Percentiles rank a stretch among this genome's conserved stretches.
Evolutionary conservation across 495 filamentous ascomycete genomes (phyloP).

Genomic region (Podospora pseudocomata): DNA sequence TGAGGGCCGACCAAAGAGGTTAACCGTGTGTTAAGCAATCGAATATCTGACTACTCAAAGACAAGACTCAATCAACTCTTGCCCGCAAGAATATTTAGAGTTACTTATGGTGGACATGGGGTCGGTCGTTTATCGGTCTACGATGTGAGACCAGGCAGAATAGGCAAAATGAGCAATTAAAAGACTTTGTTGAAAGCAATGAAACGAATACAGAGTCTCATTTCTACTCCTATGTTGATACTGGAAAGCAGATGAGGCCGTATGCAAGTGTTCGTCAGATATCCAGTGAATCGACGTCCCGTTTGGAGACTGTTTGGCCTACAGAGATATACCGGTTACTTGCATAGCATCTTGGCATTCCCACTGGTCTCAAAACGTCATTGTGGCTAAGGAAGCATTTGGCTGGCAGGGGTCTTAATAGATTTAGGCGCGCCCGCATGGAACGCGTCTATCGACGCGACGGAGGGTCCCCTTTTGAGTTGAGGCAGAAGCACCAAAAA

Average conservation of each 20-base stretch:
- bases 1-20: no score
- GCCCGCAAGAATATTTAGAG: no score
- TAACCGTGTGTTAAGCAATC: no score
- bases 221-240: neutral
- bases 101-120: no score
- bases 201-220: no score
- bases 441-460: constrained; percentile 8
- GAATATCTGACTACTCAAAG: no score
- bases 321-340: neutral
- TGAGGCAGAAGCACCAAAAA: neutral
- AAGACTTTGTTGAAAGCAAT: no score
- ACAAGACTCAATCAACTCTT: no score
- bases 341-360: neutral
- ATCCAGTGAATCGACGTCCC: neutral
- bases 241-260: neutral
- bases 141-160: no score
- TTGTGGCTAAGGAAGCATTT: neutral
- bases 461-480: neutral
- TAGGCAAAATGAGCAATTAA: no score
- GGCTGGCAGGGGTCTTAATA: constrained; percentile 22
- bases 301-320: neutral
- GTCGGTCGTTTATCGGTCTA: no score
- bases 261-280: no score
- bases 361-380: neutral
- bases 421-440: neutral